These are phyloP conservation scores for Hyphopichia homilentoma DNA, from an alignment of 805 yeast species.

Conservation along the genomic window DNA sequence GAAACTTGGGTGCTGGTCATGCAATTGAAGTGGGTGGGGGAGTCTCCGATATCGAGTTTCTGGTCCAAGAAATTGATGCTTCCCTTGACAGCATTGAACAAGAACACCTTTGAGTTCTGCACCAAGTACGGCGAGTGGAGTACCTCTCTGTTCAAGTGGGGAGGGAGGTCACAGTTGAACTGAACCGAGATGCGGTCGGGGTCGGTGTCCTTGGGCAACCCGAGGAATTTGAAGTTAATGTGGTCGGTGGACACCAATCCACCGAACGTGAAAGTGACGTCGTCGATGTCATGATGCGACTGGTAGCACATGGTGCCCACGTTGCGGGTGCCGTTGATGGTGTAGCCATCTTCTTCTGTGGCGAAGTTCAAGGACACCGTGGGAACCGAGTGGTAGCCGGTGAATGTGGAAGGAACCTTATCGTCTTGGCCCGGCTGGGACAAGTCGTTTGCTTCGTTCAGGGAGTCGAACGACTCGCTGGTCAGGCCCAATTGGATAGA, in stretches of 20 bases:
- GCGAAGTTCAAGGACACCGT: constrained; percentile 1
- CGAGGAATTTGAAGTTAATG: constrained; percentile 19
- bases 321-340: too few species aligned
- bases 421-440: background rate
- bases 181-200: constrained; percentile 30
- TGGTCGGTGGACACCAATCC: constrained; percentile 22
- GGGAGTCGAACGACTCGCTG: background rate
- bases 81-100: constrained; percentile 29
- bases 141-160: constrained; percentile 32
- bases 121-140: constrained; percentile 42
- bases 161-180: constrained; percentile 37
- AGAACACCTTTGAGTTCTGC: constrained; percentile 25
- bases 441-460: background rate
- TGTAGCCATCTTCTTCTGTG: background rate
- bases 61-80: constrained; percentile 25
- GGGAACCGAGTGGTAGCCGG: constrained; percentile 27
- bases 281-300: constrained; percentile 28
- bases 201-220: constrained; percentile 29
- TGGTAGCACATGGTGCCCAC: constrained; percentile 20
- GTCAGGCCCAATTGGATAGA: constrained; percentile 1
- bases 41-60: constrained; percentile 25
- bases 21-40: constrained; percentile 53
- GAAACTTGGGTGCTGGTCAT: constrained; percentile 49
- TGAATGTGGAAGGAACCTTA: constrained; percentile 12
- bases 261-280: constrained; percentile 33